Evolutionary conservation across 1,139 yeast genomes (phyloP).

Genomic region (Protomyces gravidus): DNA sequence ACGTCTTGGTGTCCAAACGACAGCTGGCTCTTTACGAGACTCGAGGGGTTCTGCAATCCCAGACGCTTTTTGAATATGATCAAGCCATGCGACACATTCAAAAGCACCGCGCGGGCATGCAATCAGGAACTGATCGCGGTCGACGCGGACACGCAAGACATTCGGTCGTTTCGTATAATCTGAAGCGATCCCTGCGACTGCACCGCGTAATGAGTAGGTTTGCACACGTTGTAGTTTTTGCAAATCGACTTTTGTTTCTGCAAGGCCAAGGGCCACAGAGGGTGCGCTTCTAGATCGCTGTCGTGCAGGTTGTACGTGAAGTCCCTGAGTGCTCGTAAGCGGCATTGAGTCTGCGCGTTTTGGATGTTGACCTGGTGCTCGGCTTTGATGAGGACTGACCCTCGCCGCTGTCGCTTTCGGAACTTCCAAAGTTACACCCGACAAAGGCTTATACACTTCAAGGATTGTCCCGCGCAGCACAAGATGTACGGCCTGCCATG

Average conservation of each 20-base stretch:
- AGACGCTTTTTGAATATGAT: conserved; percentile 43
- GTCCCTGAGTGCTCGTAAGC: neutral
- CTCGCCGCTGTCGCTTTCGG: neutral
- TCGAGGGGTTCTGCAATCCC: conserved; percentile 39
- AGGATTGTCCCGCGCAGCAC: conserved; percentile 18
- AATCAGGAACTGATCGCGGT: conserved; percentile 62
- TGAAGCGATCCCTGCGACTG: conserved; percentile 53
- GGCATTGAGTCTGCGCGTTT: neutral
- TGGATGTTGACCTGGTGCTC: neutral
- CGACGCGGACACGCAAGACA: conserved; percentile 60
- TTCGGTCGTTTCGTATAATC: conserved; percentile 61
- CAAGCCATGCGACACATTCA: conserved; percentile 62
- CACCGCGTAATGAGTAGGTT: conserved; percentile 16
- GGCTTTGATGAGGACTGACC: too few relatives aligned
- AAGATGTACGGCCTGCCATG: conserved; percentile 5
- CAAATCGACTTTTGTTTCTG: neutral
- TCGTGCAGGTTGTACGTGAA: neutral
- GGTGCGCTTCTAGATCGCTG: neutral
- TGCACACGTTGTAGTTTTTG: neutral
- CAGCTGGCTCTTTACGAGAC: conserved; percentile 8
- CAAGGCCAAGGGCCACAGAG: neutral
- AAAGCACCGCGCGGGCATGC: conserved; percentile 48
- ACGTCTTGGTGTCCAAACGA: conserved; percentile 17
- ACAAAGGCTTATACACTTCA: conserved; percentile 1
- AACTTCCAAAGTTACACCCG: neutral